Evolutionary conservation across 495 filamentous ascomycete species (phyloP).

Genomic region (Xylaria curta): DNA sequence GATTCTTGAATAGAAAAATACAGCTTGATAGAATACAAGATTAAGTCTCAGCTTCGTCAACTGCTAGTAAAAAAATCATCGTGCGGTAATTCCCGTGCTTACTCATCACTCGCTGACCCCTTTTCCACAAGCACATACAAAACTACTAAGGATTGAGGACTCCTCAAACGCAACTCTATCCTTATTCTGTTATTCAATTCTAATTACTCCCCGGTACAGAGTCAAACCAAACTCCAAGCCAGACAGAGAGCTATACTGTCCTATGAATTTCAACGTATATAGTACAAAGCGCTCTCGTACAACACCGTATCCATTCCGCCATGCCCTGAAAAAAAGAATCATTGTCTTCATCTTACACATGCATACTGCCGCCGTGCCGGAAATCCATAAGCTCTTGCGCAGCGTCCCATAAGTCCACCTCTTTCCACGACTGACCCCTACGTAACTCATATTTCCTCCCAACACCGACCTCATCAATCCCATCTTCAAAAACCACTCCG

Average conservation of each 20-base stretch:
- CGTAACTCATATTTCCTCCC: neutral
- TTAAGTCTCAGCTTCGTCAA: neutral
- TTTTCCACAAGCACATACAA: too few species aligned
- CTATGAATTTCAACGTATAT: conserved; percentile 14
- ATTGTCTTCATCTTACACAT: neutral
- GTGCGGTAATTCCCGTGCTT: neutral
- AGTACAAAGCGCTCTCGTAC: neutral
- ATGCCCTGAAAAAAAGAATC: neutral
- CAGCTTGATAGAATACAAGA: neutral
- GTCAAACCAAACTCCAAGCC: neutral
- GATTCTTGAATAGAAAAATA: neutral
- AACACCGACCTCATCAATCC: neutral
- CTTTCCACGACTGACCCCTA: neutral
- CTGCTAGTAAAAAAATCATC: neutral
- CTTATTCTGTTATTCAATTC: neutral
- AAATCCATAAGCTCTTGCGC: conserved; percentile 29
- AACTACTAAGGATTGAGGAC: neutral
- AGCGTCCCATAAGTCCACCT: conserved; percentile 32
- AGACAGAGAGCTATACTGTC: neutral
- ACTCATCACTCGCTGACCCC: too few species aligned
- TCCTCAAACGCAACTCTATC: neutral
- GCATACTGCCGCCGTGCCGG: neutral
- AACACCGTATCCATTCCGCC: neutral
- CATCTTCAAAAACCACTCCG: neutral
- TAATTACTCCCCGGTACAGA: neutral